Percentiles rank a stretch among this genome's conserved stretches.
These are phyloP conservation scores for Apiospora kogelbergensis DNA, from an alignment of 2,329 filamentous ascomycete species.

Conservation along the genomic window DNA sequence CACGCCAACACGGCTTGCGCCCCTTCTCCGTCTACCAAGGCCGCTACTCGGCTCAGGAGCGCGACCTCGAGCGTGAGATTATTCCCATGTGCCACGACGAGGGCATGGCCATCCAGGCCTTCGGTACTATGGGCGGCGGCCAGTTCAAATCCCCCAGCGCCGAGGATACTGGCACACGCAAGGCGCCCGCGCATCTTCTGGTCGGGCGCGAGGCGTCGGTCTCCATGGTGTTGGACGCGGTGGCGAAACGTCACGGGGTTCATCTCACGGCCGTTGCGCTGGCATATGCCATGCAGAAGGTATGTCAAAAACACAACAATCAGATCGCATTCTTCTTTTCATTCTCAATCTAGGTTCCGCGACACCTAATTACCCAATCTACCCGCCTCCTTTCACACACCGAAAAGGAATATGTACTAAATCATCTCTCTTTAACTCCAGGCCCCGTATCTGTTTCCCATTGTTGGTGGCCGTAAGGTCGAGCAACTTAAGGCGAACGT, in stretches of 20 bases:
- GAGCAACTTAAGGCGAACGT: constrained; percentile 54
- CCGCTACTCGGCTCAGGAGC: constrained; percentile 33
- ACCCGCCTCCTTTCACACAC: not conserved
- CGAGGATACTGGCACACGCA: constrained; percentile 39
- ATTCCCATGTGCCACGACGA: constrained; percentile 41
- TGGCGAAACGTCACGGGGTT: constrained; percentile 55
- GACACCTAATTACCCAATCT: not conserved
- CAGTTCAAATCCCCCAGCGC: constrained; percentile 40
- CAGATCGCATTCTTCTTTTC: not conserved
- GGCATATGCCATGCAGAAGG: constrained; percentile 48
- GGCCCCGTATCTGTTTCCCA: constrained; percentile 45
- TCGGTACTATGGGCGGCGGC: constrained; percentile 55
- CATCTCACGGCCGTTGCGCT: constrained; percentile 56
- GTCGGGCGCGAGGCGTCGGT: constrained; percentile 45
- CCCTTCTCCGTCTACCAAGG: constrained; percentile 42
- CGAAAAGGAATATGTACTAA: not conserved
- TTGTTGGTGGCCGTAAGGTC: constrained; percentile 50
- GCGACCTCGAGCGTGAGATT: constrained; percentile 42
- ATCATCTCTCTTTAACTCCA: not conserved
- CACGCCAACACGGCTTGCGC: constrained; percentile 33
- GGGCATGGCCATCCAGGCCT: constrained; percentile 56
- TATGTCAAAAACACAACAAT: constrained; percentile 13
- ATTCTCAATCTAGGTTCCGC: not conserved
- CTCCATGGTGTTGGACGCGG: constrained; percentile 56
- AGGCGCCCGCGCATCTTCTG: not conserved